Conservation (phyloP, 2,329 filamentous ascomycete species). For the Diaporthe velutina region DNA sequence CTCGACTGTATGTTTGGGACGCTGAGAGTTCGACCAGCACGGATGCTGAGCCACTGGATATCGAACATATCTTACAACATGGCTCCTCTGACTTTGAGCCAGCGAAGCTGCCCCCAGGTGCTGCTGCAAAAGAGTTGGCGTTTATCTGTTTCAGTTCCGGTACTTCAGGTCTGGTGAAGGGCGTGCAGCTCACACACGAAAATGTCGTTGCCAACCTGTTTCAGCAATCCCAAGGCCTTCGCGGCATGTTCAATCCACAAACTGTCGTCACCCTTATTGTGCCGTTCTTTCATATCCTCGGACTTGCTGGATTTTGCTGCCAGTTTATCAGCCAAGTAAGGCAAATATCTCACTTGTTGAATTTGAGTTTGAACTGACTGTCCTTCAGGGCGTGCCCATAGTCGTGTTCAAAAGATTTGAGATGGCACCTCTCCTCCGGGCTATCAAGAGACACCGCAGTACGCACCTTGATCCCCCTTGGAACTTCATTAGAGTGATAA, state of each 20-base stretch:
- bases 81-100: slow-evolving; percentile 28
- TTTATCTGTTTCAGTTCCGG: slow-evolving; percentile 39
- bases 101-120: neutral
- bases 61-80: slow-evolving; percentile 15
- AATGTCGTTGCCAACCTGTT: slow-evolving; percentile 38
- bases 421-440: slow-evolving; percentile 14
- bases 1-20: slow-evolving; percentile 6
- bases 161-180: slow-evolving; percentile 37
- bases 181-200: slow-evolving; percentile 36
- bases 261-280: slow-evolving; percentile 35
- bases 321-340: slow-evolving; percentile 37
- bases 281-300: slow-evolving; percentile 37
- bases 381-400: slow-evolving; percentile 35
- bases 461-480: neutral
- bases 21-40: neutral
- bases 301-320: slow-evolving; percentile 35
- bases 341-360: too few relatives aligned
- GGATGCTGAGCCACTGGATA: neutral
- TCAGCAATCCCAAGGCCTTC: slow-evolving; percentile 33
- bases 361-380: neutral
- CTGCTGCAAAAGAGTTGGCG: slow-evolving; percentile 13
- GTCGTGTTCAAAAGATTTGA: slow-evolving; percentile 38
- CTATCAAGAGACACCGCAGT: slow-evolving; percentile 32
- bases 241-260: slow-evolving; percentile 29
- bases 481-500: neutral